These are phyloP conservation scores for Neonectria faginata DNA, from an alignment of 2,329 filamentous ascomycete genomes.

Conservation along the genomic window DNA sequence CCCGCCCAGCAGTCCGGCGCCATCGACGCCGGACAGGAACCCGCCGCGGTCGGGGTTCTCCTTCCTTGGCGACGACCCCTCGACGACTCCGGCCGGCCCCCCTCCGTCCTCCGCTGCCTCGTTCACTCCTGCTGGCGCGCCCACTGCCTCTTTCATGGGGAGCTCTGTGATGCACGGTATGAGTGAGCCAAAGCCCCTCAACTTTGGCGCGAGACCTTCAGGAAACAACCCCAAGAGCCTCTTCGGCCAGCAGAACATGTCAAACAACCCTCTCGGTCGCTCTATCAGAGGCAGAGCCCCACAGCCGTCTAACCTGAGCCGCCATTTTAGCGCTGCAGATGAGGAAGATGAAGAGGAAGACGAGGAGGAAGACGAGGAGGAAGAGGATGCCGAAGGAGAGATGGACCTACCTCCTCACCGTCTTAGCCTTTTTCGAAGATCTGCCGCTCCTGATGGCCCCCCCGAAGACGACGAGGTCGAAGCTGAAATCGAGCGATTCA, in stretches of 20 bases:
- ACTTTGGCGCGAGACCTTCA: conserved; percentile 52
- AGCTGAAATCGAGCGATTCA: conserved; percentile 52
- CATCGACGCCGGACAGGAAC: conserved; percentile 62
- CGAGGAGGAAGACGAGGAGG: conserved; percentile 43
- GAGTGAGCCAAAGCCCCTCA: conserved; percentile 54
- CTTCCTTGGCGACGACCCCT: conserved; percentile 58
- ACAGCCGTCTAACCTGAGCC: conserved; percentile 65
- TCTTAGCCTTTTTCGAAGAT: conserved; percentile 50
- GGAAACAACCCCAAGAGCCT: conserved; percentile 50
- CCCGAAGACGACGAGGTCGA: conserved; percentile 48
- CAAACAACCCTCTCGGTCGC: conserved; percentile 60
- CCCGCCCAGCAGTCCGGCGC: conserved; percentile 56
- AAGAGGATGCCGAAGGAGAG: conserved; percentile 51
- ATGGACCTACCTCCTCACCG: conserved; percentile 49
- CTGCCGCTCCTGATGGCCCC: conserved; percentile 30
- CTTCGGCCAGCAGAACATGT: conserved; percentile 52
- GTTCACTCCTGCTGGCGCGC: conserved; percentile 68
- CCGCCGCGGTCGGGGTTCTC: conserved; percentile 52
- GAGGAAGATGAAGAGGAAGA: conserved; percentile 46
- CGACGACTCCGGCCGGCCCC: conserved; percentile 65
- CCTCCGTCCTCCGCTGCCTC: conserved; percentile 65
- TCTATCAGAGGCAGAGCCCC: conserved; percentile 57
- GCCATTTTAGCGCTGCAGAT: conserved; percentile 51
- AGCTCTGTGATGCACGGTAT: conserved; percentile 64
- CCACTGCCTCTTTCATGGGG: conserved; percentile 65